A percentile compares a stretch with the other conserved stretches of the same genome.
Evolutionary conservation across 2,329 filamentous ascomycete genomes (phyloP).

Genomic region (Talaromyces sp.): DNA sequence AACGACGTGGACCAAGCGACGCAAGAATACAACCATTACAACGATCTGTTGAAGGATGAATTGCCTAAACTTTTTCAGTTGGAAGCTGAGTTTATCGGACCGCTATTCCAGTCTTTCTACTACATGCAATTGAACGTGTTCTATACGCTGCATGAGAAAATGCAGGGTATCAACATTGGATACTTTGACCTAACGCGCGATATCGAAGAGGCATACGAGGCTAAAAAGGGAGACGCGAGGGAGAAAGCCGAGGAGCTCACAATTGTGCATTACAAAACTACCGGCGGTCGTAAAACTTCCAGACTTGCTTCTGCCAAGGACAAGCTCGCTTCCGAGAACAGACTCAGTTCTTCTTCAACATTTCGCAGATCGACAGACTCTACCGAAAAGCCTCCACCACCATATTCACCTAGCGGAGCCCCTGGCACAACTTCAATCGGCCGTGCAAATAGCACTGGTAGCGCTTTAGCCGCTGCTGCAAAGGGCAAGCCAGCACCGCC

Average conservation of each 20-base stretch:
- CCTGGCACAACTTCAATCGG: slow-evolving; percentile 19
- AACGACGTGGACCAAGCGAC: slow-evolving; percentile 86
- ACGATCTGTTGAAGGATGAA: slow-evolving; percentile 93
- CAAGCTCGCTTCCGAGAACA: slow-evolving; percentile 37
- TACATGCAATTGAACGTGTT: slow-evolving; percentile 99
- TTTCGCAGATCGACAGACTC: neutral
- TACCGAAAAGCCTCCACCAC: slow-evolving; percentile 56
- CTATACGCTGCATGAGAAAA: slow-evolving; percentile 95
- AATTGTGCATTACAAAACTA: slow-evolving; percentile 90
- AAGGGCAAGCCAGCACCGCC: slow-evolving; percentile 67
- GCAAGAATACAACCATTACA: slow-evolving; percentile 97
- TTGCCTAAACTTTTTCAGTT: slow-evolving; percentile 85
- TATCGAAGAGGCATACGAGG: slow-evolving; percentile 84
- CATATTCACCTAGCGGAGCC: slow-evolving; percentile 24
- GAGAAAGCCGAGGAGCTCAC: slow-evolving; percentile 79
- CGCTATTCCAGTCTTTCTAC: slow-evolving; percentile 97
- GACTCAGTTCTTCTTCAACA: slow-evolving; percentile 28
- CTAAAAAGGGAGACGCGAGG: slow-evolving; percentile 84
- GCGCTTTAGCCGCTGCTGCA: slow-evolving; percentile 51
- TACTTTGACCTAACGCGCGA: slow-evolving; percentile 93
- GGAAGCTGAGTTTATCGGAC: slow-evolving; percentile 91
- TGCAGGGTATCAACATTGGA: slow-evolving; percentile 95
- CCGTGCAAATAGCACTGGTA: slow-evolving; percentile 41
- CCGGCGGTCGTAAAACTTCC: slow-evolving; percentile 54
- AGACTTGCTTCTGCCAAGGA: slow-evolving; percentile 32